Evolutionary conservation across 73 alveolate species (phyloP), one percentile per base, ranked within the genome.

Genomic region (Strombidium stylifer): DNA sequence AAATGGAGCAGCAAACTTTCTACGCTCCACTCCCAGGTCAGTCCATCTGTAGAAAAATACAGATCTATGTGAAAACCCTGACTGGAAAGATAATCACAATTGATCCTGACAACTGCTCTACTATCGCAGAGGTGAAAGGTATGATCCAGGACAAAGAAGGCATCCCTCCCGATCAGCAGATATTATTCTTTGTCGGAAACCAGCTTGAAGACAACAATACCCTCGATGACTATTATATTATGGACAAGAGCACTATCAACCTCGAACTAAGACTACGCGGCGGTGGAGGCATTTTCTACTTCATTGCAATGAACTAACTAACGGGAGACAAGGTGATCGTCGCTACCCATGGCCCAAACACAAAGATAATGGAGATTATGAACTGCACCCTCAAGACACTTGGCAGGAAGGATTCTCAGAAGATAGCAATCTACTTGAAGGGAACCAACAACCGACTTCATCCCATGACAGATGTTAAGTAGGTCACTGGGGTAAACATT

Each of bases 141-240:
- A 66, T 23, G 66, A 2, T 76, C 18, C 50, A 39, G 27, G 84
- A 62, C 21, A 53, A 36, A 18, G 78, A 66, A 54, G 80, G 79
- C 5, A 67, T 78, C 28, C 84, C 84, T 0, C 84, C 84, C 30
- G 86, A 83, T 37, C 89, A 83, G 58, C 83, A 83, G 73, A 52
- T 81, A 28, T 41, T 83, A 34, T 50, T 83, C 12, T 83, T 74
- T 55, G 78, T 76, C 8, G 93, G 93, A 16, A 66, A 83, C 37
- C 58, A 48, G 44, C 62, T 83, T 20, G 89, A 75, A 67, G 93
- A 75, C 40, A 31, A 59, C 37, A 41, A 78, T 30, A 56, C 78
- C 28, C 61, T 75, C 2, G 16, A 41, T 20, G 93, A 83, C 68
- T 83, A 83, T 55, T 67, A 75, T 50, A 83, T 83, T 46, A 50